Percentiles rank a stretch among this genome's conserved stretches.
These are phyloP conservation scores for Aspergillus oerlinghausenensis DNA, from an alignment of 2,329 filamentous ascomycete species.

Conservation along the genomic window DNA sequence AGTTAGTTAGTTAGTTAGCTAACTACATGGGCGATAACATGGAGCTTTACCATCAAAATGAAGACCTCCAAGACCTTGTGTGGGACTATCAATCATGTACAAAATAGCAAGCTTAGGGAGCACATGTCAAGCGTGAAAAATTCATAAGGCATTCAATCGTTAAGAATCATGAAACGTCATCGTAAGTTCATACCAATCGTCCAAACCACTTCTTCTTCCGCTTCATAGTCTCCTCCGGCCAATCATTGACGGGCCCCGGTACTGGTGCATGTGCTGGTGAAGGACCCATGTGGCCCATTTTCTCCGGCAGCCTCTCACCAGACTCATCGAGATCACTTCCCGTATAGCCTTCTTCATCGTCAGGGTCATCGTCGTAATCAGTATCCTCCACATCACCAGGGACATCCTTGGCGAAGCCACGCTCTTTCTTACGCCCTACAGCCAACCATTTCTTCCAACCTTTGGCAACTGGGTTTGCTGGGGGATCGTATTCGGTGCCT, in stretches of 20 bases:
- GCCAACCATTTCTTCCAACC: constrained; percentile 38
- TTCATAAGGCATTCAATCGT: constrained; percentile 1
- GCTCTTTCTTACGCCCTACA: constrained; percentile 25
- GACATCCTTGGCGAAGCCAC: constrained; percentile 1
- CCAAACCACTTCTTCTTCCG: constrained; percentile 33
- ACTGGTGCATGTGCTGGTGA: constrained; percentile 13
- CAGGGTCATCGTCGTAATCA: constrained; percentile 20
- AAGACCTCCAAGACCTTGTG: no score
- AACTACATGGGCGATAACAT: no score
- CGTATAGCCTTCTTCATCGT: constrained; percentile 18
- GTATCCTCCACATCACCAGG: constrained; percentile 15
- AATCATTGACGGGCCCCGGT: constrained; percentile 1
- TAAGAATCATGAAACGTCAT: constrained; percentile 8
- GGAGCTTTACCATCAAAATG: no score
- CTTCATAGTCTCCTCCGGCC: constrained; percentile 11
- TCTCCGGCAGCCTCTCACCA: background rate
- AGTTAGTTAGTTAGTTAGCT: no score
- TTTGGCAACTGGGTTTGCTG: constrained; percentile 31
- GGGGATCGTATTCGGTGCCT: constrained; percentile 37
- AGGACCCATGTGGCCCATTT: constrained; percentile 11
- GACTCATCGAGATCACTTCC: constrained; percentile 18
- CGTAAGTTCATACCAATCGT: constrained; percentile 15
- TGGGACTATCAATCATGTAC: background rate
- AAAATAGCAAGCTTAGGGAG: background rate
- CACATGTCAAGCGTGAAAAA: background rate